Evolutionary conservation across 73 alveolate genomes (phyloP).

Genomic region (Paramecium sonneborni): DNA sequence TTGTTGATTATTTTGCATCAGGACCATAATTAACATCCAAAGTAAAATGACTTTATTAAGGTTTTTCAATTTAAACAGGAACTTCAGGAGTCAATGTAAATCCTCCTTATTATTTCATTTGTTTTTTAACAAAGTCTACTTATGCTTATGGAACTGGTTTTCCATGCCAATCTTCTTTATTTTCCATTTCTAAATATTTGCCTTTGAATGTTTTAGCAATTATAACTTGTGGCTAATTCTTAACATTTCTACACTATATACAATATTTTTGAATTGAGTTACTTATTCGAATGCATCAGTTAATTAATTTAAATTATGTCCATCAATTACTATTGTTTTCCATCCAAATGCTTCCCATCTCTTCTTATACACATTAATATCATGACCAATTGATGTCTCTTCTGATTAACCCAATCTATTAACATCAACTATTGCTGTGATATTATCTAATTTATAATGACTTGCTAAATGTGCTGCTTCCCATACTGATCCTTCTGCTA

Average conservation of each 20-base stretch:
- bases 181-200: conserved; percentile 71
- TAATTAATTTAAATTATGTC: conserved; percentile 70
- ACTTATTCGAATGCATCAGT: conserved; percentile 70
- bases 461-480: conserved; percentile 84
- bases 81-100: background rate
- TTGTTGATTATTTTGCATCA: conserved; percentile 72
- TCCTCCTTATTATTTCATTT: background rate
- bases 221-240: conserved; percentile 70
- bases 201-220: conserved; percentile 82
- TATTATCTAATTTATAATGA: conserved; percentile 75
- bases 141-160: conserved; percentile 70
- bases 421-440: conserved; percentile 79
- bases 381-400: conserved; percentile 75
- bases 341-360: conserved; percentile 85
- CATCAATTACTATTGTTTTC: conserved; percentile 73
- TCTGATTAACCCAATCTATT: conserved; percentile 83
- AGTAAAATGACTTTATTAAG: background rate
- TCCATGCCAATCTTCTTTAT: conserved; percentile 79
- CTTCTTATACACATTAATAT: conserved; percentile 64
- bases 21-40: conserved; percentile 5
- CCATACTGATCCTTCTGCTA: conserved; percentile 82
- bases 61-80: background rate
- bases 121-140: conserved; percentile 27
- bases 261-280: background rate
- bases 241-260: conserved; percentile 40